Base-by-base conservation (phyloP, 2,329 filamentous ascomycete genomes). In the Colletotrichum falcatum region DNA sequence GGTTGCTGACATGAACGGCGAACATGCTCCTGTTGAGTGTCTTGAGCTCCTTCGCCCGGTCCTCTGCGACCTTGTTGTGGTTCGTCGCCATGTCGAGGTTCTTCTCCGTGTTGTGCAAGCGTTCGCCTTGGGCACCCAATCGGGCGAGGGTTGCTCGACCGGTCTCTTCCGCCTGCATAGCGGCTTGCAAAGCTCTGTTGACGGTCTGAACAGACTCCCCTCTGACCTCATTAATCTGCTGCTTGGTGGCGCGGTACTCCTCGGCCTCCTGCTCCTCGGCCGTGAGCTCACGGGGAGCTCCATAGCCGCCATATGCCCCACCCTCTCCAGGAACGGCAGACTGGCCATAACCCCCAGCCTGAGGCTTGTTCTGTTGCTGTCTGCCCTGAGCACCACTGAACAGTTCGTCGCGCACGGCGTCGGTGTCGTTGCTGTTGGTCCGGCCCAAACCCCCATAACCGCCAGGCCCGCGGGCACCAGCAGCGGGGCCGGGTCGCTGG, bases 21-120 rank as follows among this genome's bases (percentile, higher is more conserved):
- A 97, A 97, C 94, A 98, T 97, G 83, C 91, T 94, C 73, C 92
- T 87, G 81, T 98, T 97, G 60, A 97, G 85, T 1, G 89, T 93
- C 83, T 95, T 95, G 46, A 98, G 84, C 78, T 97, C 94, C 58
- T 90, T 89, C 1, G 94, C 92, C 75, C 93, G 92, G 74, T 95
- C 93, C 75, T 94, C 91, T 0, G 93, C 93, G 70, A 92, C 84
- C 68, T 90, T 89, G 75, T 93, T 93, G 78, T 94, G 91, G 73
- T 91, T 91, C n/a, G 88, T 83, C 5, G 94, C 92, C 73, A 93
- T 85, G 75, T 97, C 94, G 67, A 98, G 86, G 76, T 95, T 94
- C 80, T 89, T 89, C 80, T 97, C 93, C 0, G 92, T 93, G 77
- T 95, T 94, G 78, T 95, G 89, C 65, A 97, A 87, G 20, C 91